phyloP scores from a whole-genome alignment of 148 eudicot genomes.

The Camellia granthamiana region DNA sequence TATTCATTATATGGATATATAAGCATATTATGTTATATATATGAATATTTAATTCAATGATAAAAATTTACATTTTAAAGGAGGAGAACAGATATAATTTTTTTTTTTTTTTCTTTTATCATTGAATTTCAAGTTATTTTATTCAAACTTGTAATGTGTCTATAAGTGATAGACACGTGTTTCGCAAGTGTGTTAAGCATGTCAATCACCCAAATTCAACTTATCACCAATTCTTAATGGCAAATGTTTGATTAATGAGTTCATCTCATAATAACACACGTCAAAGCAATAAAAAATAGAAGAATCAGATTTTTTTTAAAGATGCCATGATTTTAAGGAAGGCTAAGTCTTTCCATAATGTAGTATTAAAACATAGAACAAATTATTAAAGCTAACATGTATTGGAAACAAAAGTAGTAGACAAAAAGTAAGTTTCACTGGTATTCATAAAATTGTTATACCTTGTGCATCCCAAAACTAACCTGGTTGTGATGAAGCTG shows the following conservation, averaged over 20 bases:
- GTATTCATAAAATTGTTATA: background rate
- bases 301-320: background rate
- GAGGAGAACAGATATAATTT: no score
- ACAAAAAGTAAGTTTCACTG: background rate
- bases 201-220: background rate
- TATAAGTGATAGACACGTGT: background rate
- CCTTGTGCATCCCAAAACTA: constrained; percentile 14
- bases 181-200: no score
- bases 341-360: background rate
- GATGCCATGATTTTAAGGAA: background rate
- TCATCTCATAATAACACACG: background rate
- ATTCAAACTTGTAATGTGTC: background rate
- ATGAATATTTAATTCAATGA: no score
- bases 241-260: background rate
- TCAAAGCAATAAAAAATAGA: background rate
- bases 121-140: background rate
- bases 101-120: no score
- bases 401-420: background rate
- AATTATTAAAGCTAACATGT: background rate
- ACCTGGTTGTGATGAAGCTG: constrained; percentile 76
- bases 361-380: background rate
- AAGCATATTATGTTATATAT: no score
- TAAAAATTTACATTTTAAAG: no score
- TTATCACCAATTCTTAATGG: background rate
- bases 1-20: no score